These are phyloP conservation scores for Cercospora sp. DNA, from an alignment of 2,329 filamentous ascomycete species.

Conservation along the genomic window DNA sequence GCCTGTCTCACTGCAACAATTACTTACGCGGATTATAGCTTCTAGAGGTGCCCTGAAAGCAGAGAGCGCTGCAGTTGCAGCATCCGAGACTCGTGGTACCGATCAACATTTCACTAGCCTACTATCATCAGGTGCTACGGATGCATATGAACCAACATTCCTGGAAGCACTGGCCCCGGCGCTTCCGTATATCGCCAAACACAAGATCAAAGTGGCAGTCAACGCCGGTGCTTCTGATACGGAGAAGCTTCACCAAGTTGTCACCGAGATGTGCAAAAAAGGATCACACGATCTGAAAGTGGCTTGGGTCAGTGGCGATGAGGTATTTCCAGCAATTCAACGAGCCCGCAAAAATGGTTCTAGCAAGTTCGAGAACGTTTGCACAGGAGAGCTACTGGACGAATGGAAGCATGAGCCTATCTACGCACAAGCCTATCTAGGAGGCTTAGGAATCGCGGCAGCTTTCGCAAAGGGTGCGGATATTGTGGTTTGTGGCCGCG, in stretches of 20 bases:
- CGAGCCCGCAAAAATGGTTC: conserved; percentile 42
- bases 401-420: conserved; percentile 38
- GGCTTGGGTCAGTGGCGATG: conserved; percentile 52
- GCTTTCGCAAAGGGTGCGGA: conserved; percentile 46
- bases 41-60: conserved; percentile 52
- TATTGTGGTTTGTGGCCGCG: conserved; percentile 48
- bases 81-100: background rate
- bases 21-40: conserved; percentile 21
- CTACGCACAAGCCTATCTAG: conserved; percentile 45
- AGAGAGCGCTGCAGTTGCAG: conserved; percentile 20
- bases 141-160: conserved; percentile 55
- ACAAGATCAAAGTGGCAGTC: conserved; percentile 56
- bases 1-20: conserved; percentile 25
- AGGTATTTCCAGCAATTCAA: conserved; percentile 39
- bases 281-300: conserved; percentile 47
- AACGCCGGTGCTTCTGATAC: conserved; percentile 61
- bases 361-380: conserved; percentile 39
- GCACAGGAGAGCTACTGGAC: conserved; percentile 42
- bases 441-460: conserved; percentile 46
- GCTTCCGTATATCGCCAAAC: conserved; percentile 48
- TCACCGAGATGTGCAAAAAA: conserved; percentile 39
- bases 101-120: background rate
- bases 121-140: conserved; percentile 27
- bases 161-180: conserved; percentile 51
- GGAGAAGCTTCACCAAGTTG: conserved; percentile 51